Evolutionary conservation across 768 basidiomycete species (phyloP).

Genomic region (Russula sp.): DNA sequence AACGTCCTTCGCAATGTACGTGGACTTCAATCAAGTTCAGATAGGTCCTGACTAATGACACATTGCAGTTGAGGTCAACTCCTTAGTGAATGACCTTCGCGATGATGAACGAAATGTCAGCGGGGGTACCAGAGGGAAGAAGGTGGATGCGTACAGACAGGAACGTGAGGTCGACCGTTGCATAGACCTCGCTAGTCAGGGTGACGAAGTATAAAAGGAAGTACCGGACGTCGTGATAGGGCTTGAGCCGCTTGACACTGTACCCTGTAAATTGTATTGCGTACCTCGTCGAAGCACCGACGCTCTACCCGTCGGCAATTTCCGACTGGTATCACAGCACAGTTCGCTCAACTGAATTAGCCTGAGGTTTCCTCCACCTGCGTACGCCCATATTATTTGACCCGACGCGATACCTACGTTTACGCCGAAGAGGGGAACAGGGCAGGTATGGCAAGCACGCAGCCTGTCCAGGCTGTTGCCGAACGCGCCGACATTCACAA

Average conservation of each 20-base stretch:
- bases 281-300: no score
- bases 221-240: not conserved
- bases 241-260: not conserved
- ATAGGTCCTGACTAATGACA: not conserved
- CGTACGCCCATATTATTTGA: not conserved
- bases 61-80: not conserved
- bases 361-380: not conserved
- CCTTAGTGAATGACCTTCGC: not conserved
- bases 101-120: conserved; percentile 12
- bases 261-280: not conserved
- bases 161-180: conserved; percentile 8
- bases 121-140: not conserved
- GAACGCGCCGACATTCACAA: conserved; percentile 75
- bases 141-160: conserved; percentile 14
- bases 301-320: conserved; percentile 7
- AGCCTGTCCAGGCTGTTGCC: conserved; percentile 33
- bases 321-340: conserved; percentile 1
- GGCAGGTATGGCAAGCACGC: conserved; percentile 16
- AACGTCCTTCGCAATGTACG: conserved; percentile 8
- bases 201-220: not conserved
- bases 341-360: conserved; percentile 9
- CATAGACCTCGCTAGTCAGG: not conserved
- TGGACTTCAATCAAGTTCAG: not conserved
- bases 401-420: conserved; percentile 1
- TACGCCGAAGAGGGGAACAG: not conserved